Percentiles rank a stretch among this genome's conserved stretches.
phyloP scores from a whole-genome alignment of 1,139 yeast species.

The Pichia sp. region DNA sequence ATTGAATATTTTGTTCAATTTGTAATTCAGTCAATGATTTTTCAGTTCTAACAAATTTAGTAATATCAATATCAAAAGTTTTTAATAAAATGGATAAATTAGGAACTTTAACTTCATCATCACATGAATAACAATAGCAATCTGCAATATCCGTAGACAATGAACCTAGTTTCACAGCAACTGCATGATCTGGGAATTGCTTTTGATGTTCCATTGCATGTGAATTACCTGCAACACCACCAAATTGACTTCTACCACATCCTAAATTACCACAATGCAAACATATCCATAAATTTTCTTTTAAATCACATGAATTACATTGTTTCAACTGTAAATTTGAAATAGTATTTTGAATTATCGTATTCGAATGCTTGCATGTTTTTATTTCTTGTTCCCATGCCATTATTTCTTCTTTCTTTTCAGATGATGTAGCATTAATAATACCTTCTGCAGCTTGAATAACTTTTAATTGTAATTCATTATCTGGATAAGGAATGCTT shows the following conservation, averaged over 20 bases:
- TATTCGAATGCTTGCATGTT: constrained; percentile 70
- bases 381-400: constrained; percentile 88
- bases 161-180: constrained; percentile 88
- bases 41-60: constrained; percentile 58
- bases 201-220: constrained; percentile 77
- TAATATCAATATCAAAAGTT: constrained; percentile 65
- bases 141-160: constrained; percentile 70
- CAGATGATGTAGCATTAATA: constrained; percentile 58
- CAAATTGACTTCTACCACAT: constrained; percentile 91
- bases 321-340: constrained; percentile 36
- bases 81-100: constrained; percentile 43
- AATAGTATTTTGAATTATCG: constrained; percentile 37
- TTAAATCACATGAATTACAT: constrained; percentile 63
- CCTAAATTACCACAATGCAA: constrained; percentile 82
- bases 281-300: constrained; percentile 87
- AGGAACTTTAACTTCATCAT: constrained; percentile 82
- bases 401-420: constrained; percentile 63
- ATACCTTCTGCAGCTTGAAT: constrained; percentile 41
- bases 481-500: constrained; percentile 19
- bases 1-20: constrained; percentile 83
- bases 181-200: constrained; percentile 50
- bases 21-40: constrained; percentile 83
- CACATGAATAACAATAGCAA: constrained; percentile 80
- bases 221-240: constrained; percentile 85
- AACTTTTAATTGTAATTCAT: constrained; percentile 19